Base-by-base conservation (phyloP, 1,284 basidiomycete species). In the Paramarasmius palmivorus region DNA sequence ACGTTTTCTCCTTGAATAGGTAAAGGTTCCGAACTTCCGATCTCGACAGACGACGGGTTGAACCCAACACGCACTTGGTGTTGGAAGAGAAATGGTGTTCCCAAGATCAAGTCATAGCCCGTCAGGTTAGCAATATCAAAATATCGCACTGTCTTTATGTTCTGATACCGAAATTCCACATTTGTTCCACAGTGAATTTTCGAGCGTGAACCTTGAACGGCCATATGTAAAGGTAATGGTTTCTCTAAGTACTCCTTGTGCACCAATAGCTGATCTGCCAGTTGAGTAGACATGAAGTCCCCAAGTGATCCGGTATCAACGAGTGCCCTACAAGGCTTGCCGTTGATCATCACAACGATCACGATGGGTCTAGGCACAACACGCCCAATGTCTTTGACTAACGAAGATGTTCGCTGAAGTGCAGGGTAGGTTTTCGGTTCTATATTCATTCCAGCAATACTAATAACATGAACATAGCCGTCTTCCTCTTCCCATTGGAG, bases 221-320 rank as follows among this genome's bases (percentile, higher is more conserved):
- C 69, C 2, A 71, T 46, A 1, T 70, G 68, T 1, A 70, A 46
- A 0, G 59, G 51, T 10, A 69, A 48, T 4, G 66, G 68, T 46
- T 58, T 63, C 1, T 42, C 56, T 3, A 71, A 51, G 34, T 61
- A 58, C 10, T 35, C 39, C 14, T 41, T 50, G 25, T 54, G 50
- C 25, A 61, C 38, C 49, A 38, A 56, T 60, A 52, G 48, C 58
- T 61, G 49, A 47, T 75, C 68, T 0, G 61, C 73, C 1, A 76
- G 22, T 1, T 56, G 67, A 0, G 67, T 68, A 2, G 71, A 76
- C 48, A 78, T 63, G 44, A 77, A 73, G 42, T 77, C 72, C 0
- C 67, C 65, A 1, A 74, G 58, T 0, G 71, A 77, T 0, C 73
- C 72, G 0, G 66, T 59, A 42, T 76, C 69, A 0, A 77, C 25